Evolutionary conservation across 805 yeast genomes (phyloP), one percentile per base, ranked within the genome.

Genomic region (Sugiyamaella valdiviana): DNA sequence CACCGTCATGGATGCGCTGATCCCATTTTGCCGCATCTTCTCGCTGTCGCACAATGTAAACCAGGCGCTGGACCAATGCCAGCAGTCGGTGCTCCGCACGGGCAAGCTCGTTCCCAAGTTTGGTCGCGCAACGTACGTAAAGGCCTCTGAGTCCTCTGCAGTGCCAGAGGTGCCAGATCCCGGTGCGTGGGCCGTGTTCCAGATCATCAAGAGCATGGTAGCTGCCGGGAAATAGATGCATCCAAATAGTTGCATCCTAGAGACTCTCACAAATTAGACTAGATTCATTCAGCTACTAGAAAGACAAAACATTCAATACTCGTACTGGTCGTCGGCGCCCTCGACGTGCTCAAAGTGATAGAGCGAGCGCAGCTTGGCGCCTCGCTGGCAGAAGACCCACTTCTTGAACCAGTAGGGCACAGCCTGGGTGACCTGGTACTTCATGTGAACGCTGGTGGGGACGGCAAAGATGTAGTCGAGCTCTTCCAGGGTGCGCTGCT

Each of bases 111-210:
- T 78, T 54, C 96, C 97, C 39, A 83, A 83, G 58, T 88, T 91
- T 58, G 98, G 98, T 23, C 79, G 98, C 61, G 96, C 97, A 14
- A 83, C 95, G 5, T 91, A 90, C 63, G 96, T 90, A 24, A 73
- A 36, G 9, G 38, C 47, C n/a, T 42, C 74, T 52, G 79, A 78
- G 51, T 79, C 73, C 9, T 83, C 76, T 44, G 74, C 79, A 56
- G 69, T 71, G 4, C 68, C 89, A 26, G 36, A 41, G 26, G 42
- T 44, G 5, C 95, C 95, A 1, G 97, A 90, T 60, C 96, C 97
- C 3, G 97, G 97, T 54, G 96, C 97, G 2, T 78, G 47, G 47
- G 47, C 47, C 14, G 47, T 44, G n/a, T 36, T 16, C 15, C 42
- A 36, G 35, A n/a, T 44, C 14, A 44, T 44, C 19, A 21, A 36